A percentile compares a stretch with the other conserved stretches of the same genome.
Evolutionary conservation across 805 yeast species (phyloP).

Genomic region (Wickerhamiella nectarea): DNA sequence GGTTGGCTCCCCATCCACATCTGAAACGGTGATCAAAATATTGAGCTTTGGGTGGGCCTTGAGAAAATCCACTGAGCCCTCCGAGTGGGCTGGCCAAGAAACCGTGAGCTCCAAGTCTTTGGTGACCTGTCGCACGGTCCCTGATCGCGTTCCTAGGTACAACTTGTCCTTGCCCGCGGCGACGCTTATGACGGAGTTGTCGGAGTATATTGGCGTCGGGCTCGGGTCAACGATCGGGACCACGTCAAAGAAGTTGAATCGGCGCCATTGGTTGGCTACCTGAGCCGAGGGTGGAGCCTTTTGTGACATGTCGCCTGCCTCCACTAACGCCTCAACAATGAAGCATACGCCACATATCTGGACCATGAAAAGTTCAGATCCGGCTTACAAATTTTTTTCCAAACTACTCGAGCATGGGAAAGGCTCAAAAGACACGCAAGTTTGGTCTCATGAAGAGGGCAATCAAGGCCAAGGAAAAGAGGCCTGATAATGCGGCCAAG

Average conservation of each 20-base stretch:
- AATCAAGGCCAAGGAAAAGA: slow-evolving; percentile 55
- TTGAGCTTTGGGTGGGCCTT: slow-evolving; percentile 35
- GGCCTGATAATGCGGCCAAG: slow-evolving; percentile 30
- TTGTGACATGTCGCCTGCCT: neutral
- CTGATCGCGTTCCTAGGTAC: slow-evolving; percentile 44
- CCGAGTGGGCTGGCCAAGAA: slow-evolving; percentile 47
- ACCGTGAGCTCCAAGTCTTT: slow-evolving; percentile 33
- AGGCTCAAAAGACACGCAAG: slow-evolving; percentile 93
- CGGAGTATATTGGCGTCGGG: slow-evolving; percentile 59
- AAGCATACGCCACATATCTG: too few species aligned
- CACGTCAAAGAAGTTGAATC: slow-evolving; percentile 73
- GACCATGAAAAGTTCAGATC: too few species aligned
- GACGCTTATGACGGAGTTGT: slow-evolving; percentile 53
- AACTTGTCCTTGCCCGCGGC: slow-evolving; percentile 43
- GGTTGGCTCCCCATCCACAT: slow-evolving; percentile 56
- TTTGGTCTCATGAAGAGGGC: slow-evolving; percentile 85
- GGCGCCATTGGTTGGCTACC: slow-evolving; percentile 42
- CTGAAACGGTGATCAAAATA: slow-evolving; percentile 54
- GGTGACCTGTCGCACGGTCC: slow-evolving; percentile 44
- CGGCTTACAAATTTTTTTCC: neutral
- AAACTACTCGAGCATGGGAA: slow-evolving; percentile 61
- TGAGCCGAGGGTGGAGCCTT: neutral
- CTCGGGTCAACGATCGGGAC: slow-evolving; percentile 78
- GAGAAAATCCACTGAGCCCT: slow-evolving; percentile 47
- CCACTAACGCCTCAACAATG: neutral